Evolutionary conservation across 1,139 yeast genomes (phyloP), one percentile per base, ranked within the genome.

Genomic region (Diutina mesorugosa): DNA sequence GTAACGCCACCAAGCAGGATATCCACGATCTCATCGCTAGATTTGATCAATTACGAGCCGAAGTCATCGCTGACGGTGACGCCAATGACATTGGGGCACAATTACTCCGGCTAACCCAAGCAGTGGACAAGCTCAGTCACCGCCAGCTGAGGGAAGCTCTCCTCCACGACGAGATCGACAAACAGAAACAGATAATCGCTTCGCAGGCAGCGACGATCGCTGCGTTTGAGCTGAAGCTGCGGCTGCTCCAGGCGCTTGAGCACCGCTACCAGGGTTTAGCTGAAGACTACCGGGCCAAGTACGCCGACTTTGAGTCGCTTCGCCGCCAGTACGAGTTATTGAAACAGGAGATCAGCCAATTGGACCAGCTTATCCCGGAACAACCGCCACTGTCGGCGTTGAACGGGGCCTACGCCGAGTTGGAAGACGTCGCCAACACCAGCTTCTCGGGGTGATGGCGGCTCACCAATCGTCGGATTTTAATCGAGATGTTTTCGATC

Each of bases 1-100:
- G 75, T 1, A 70, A 69, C 60, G 75, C 74, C 41, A 72, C 74
- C 16, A 71, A 72, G 58, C 63, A 67, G 38, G 75, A 71, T 57
- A 69, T 70, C 47, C n/a, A 26, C 21, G 26, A 50, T 4, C 10
- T 50, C 3, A 8, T 50, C 2, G 45, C 41, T 1, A 50, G 32
- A 45, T n/a, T 50, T 10, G 53, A 50, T 4, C 41, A 30, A 16
- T 45, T 35, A 10, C 47, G 47, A 5, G 26, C 26, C n/a, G 47
- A 45, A 3, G 26, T 16, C 1, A n/a, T 14, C 6, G 32, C 7
- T 7, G 8, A 9, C 3, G n/a, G 32, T 12, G 50, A 6, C 12
- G 50, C 2, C 21, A n/a, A 47, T 18, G 50, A 18, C 10, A 21
- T 47, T 1, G 12, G n/a, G n/a, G 10, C n/a, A 3, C 32, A n/a